These are phyloP conservation scores for Colletotrichum trifolii DNA, from an alignment of 2,329 filamentous ascomycete species.

Conservation along the genomic window DNA sequence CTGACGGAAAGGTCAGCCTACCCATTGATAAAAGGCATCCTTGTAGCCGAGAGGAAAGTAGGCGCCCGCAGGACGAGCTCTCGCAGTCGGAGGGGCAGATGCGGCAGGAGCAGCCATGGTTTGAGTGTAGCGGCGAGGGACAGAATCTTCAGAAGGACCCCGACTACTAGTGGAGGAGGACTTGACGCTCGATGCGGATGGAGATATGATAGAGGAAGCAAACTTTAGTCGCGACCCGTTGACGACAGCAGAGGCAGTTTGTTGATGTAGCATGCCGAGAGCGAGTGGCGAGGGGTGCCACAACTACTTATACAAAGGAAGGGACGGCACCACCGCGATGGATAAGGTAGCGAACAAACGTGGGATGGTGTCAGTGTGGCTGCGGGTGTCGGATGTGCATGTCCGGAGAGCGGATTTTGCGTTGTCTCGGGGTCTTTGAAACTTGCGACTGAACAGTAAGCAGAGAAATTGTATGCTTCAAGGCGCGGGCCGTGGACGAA, in stretches of 20 bases:
- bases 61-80: conserved; percentile 42
- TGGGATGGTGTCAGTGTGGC: conserved; percentile 25
- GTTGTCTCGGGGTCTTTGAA: conserved; percentile 23
- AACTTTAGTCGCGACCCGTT: conserved; percentile 55
- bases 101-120: conserved; percentile 35
- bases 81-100: conserved; percentile 21
- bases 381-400: conserved; percentile 16
- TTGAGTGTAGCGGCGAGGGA: conserved; percentile 31
- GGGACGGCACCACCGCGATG: conserved; percentile 38
- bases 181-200: conserved; percentile 29
- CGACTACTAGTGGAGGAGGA: conserved; percentile 21
- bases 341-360: conserved; percentile 3
- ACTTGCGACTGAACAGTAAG: conserved; percentile 34
- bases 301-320: conserved; percentile 34
- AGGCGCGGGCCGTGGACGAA: not conserved
- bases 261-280: conserved; percentile 58
- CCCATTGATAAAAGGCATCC: conserved; percentile 92
- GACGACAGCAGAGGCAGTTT: conserved; percentile 51
- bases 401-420: conserved; percentile 25
- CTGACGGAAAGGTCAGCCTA: conserved; percentile 53
- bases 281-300: conserved; percentile 35
- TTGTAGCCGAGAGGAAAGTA: conserved; percentile 92
- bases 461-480: not conserved
- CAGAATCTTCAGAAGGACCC: conserved; percentile 22
- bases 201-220: conserved; percentile 39